These are phyloP conservation scores for Citrullus mucosospermus DNA, from an alignment of 306 rosid species.

Conservation along the genomic window DNA sequence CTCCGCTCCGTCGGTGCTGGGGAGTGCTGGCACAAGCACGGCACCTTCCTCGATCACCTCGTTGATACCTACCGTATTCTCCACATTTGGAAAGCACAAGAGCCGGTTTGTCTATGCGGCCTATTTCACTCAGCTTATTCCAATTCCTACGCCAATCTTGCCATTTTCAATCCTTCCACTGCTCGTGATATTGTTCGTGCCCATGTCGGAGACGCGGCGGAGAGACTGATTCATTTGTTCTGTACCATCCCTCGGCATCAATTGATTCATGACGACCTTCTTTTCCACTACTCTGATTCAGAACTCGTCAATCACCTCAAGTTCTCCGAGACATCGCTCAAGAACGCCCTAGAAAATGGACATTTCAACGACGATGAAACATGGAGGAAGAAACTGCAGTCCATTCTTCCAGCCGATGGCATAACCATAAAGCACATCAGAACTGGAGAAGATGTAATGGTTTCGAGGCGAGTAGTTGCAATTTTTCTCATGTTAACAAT, in stretches of 20 bases:
- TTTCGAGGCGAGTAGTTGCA: constrained; percentile 58
- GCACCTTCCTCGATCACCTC: constrained; percentile 84
- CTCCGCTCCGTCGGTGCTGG: constrained; percentile 68
- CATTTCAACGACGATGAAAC: constrained; percentile 16
- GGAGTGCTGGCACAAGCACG: constrained; percentile 96
- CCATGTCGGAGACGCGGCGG: constrained; percentile 53
- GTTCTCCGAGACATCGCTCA: constrained; percentile 25
- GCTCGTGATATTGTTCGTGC: constrained; percentile 49
- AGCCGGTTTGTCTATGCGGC: constrained; percentile 52
- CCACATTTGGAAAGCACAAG: constrained; percentile 51
- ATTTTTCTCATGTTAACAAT: constrained; percentile 61
- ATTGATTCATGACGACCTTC: constrained; percentile 64
- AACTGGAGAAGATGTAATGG: constrained; percentile 39
- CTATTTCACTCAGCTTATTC: constrained; percentile 90
- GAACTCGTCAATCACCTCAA: constrained; percentile 50
- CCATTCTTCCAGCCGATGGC: constrained; percentile 41
- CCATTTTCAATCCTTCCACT: constrained; percentile 70
- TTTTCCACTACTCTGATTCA: constrained; percentile 45
- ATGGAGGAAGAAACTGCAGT: constrained; percentile 35
- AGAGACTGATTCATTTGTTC: constrained; percentile 55
- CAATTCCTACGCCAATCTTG: constrained; percentile 83
- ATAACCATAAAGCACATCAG: constrained; percentile 45
- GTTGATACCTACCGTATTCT: constrained; percentile 51
- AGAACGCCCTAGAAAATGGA: constrained; percentile 28
- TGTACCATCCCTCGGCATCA: constrained; percentile 67